Percentiles rank a stretch among this genome's conserved stretches.
phyloP scores from a whole-genome alignment of 2,329 filamentous ascomycete genomes.

The Diaporthe humulicola region DNA sequence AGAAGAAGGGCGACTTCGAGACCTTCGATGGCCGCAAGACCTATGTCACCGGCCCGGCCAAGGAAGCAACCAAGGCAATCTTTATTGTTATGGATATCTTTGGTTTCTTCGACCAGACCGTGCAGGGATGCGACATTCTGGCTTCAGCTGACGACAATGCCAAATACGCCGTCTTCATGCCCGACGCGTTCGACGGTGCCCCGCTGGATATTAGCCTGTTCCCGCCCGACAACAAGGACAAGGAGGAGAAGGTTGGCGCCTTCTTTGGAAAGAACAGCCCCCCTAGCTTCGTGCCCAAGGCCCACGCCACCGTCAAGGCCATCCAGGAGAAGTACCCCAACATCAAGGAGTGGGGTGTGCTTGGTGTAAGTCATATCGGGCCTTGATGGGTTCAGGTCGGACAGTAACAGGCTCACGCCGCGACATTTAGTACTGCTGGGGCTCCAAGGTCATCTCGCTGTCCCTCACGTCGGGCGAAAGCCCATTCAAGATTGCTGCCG shows the following conservation, averaged over 20 bases:
- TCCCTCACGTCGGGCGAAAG: constrained; percentile 63
- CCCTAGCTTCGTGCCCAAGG: constrained; percentile 59
- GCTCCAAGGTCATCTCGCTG: constrained; percentile 74
- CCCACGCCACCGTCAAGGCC: constrained; percentile 69
- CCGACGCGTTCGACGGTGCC: constrained; percentile 88
- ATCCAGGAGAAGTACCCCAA: constrained; percentile 64
- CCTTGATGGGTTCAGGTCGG: background rate
- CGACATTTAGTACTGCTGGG: constrained; percentile 73
- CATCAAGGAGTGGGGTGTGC: constrained; percentile 70
- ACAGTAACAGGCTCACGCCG: background rate
- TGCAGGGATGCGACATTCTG: constrained; percentile 79
- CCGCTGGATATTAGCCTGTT: constrained; percentile 72
- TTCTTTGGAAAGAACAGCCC: constrained; percentile 70
- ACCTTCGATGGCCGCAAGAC: constrained; percentile 60
- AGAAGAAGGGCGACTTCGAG: constrained; percentile 59
- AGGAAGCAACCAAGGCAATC: constrained; percentile 67
- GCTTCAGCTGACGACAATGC: constrained; percentile 66
- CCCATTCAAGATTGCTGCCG: constrained; percentile 67
- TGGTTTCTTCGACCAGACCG: constrained; percentile 77
- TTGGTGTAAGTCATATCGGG: constrained; percentile 64
- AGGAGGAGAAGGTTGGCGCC: constrained; percentile 67
- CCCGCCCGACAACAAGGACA: constrained; percentile 74
- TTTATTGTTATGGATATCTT: constrained; percentile 77
- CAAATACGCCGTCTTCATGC: constrained; percentile 89
- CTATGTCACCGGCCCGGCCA: constrained; percentile 61